Conservation (phyloP, 257 asterid genomes). For the Solanum sejunctum region DNA sequence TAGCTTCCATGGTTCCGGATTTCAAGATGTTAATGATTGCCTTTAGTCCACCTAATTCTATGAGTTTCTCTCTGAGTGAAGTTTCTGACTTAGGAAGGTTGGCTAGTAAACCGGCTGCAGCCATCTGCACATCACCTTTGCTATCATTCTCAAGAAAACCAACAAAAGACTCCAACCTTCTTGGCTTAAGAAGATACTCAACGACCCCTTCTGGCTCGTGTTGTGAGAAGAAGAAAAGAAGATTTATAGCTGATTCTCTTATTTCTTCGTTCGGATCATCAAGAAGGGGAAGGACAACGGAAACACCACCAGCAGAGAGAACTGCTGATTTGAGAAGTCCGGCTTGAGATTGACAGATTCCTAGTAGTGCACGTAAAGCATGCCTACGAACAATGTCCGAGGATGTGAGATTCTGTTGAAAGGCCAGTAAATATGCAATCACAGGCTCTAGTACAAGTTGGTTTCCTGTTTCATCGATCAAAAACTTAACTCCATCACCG, state of each 20-base stretch:
- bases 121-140: constrained; percentile 43
- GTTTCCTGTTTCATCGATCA: constrained; percentile 27
- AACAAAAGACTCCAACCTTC: constrained; percentile 42
- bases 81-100: constrained; percentile 52
- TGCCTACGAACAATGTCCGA: constrained; percentile 31
- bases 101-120: constrained; percentile 56
- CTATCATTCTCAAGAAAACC: constrained; percentile 43
- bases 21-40: constrained; percentile 31
- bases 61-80: constrained; percentile 31
- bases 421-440: constrained; percentile 20
- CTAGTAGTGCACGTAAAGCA: constrained; percentile 35
- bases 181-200: constrained; percentile 47
- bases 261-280: constrained; percentile 48
- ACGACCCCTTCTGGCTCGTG: constrained; percentile 58
- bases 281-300: constrained; percentile 39
- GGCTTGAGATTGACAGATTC: constrained; percentile 43
- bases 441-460: constrained; percentile 27
- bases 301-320: constrained; percentile 38
- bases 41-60: constrained; percentile 45
- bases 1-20: constrained; percentile 34
- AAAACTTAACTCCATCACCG: constrained; percentile 39
- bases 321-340: constrained; percentile 47
- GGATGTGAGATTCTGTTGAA: constrained; percentile 34
- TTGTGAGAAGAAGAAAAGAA: constrained; percentile 48
- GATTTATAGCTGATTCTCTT: constrained; percentile 41